Conservation (phyloP, 2,329 filamentous ascomycete species). For the Diplodia seriata region DNA sequence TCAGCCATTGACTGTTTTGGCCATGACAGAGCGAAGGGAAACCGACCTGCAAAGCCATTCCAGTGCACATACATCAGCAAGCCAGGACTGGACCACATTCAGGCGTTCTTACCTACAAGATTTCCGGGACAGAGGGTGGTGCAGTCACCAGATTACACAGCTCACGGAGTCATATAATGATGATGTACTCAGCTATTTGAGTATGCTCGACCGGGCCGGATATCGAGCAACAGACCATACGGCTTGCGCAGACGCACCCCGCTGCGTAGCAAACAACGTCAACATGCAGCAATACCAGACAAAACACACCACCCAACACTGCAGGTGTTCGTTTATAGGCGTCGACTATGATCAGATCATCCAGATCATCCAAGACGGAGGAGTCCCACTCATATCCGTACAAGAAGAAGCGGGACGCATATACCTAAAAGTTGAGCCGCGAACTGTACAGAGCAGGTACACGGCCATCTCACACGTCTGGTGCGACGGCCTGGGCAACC, state of each 20-base stretch:
- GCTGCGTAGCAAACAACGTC: constrained; percentile 31
- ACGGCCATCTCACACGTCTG: constrained; percentile 36
- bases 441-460: constrained; percentile 12
- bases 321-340: not conserved
- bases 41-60: not conserved
- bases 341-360: constrained; percentile 4
- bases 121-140: constrained; percentile 21
- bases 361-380: too few species aligned
- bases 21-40: not conserved
- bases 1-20: not conserved
- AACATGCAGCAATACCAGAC: constrained; percentile 14
- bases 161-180: constrained; percentile 6
- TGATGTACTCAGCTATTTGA: constrained; percentile 9
- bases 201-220: constrained; percentile 1
- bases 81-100: not conserved
- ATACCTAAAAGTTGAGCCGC: constrained; percentile 21
- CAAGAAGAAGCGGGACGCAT: not conserved
- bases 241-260: constrained; percentile 9
- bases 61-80: not conserved
- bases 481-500: constrained; percentile 36
- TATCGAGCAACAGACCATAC: constrained; percentile 11
- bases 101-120: not conserved
- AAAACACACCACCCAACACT: constrained; percentile 6
- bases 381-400: constrained; percentile 5
- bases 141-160: constrained; percentile 19